These are phyloP conservation scores for Colletotrichum incanum DNA, from an alignment of 2,329 filamentous ascomycete genomes.

Conservation along the genomic window DNA sequence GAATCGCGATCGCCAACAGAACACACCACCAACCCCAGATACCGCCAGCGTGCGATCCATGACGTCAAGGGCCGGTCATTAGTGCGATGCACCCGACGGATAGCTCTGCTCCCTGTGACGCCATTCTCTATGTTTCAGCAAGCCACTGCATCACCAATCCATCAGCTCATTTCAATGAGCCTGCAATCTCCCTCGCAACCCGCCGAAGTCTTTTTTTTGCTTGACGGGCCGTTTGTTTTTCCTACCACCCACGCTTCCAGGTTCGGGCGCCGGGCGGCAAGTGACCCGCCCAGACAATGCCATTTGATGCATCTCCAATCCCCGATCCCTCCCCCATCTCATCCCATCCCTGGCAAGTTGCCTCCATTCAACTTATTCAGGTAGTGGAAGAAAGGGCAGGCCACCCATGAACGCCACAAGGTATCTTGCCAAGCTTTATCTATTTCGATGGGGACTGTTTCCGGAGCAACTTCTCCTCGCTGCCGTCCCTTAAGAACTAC, in stretches of 20 bases:
- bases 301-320: background rate
- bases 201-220: background rate
- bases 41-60: constrained; percentile 32
- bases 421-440: background rate
- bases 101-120: constrained; percentile 33
- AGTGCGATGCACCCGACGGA: constrained; percentile 30
- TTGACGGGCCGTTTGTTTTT: constrained; percentile 6
- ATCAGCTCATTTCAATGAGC: background rate
- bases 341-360: background rate
- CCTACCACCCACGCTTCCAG: background rate
- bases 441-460: background rate
- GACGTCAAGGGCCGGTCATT: constrained; percentile 37
- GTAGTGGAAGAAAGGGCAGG: background rate
- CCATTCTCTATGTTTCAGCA: constrained; percentile 32
- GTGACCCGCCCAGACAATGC: background rate
- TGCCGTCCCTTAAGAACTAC: background rate
- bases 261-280: background rate
- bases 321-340: background rate
- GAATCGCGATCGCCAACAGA: constrained; percentile 31
- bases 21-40: constrained; percentile 3
- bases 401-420: background rate
- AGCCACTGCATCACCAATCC: constrained; percentile 41
- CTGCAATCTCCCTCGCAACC: constrained; percentile 17
- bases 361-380: background rate
- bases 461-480: background rate